phyloP scores from a whole-genome alignment of 805 yeast genomes.

The Candida golubevii region DNA sequence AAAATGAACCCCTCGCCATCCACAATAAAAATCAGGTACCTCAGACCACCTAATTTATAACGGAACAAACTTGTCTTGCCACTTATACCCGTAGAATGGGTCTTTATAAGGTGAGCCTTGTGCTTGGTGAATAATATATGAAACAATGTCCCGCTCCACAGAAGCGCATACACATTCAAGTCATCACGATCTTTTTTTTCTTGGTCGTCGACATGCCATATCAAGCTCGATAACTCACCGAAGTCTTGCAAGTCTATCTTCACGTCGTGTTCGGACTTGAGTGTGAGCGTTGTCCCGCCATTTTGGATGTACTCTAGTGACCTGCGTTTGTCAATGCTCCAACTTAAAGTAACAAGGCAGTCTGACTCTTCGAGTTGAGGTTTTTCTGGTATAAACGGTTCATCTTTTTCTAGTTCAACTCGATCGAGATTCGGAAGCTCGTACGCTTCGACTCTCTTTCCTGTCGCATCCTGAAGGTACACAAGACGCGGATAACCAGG shows the following conservation, averaged over 20 bases:
- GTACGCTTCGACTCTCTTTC: not conserved
- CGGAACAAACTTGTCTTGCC: constrained; percentile 2
- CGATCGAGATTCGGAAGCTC: not conserved
- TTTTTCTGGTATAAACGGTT: too few relatives aligned
- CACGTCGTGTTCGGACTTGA: not conserved
- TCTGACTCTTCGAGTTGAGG: not conserved
- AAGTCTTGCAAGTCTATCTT: not conserved
- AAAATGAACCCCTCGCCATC: constrained; percentile 6
- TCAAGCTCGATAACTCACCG: not conserved
- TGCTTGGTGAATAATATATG: constrained; percentile 2
- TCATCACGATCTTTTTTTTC: too few relatives aligned
- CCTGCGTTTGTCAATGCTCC: not conserved
- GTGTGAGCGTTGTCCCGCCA: not conserved
- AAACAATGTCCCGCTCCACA: constrained; percentile 12
- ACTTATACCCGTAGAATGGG: not conserved
- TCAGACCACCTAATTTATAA: not conserved
- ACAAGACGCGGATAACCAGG: not conserved
- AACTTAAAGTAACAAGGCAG: not conserved
- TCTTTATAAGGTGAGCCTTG: not conserved
- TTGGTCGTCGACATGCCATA: not conserved
- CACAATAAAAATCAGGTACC: constrained; percentile 1
- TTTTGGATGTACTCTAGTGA: not conserved
- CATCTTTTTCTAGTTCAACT: not conserved
- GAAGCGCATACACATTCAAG: constrained; percentile 3
- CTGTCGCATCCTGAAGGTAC: not conserved